phyloP scores from a whole-genome alignment of 768 basidiomycete genomes.

The Crassisporium funariophilum region DNA sequence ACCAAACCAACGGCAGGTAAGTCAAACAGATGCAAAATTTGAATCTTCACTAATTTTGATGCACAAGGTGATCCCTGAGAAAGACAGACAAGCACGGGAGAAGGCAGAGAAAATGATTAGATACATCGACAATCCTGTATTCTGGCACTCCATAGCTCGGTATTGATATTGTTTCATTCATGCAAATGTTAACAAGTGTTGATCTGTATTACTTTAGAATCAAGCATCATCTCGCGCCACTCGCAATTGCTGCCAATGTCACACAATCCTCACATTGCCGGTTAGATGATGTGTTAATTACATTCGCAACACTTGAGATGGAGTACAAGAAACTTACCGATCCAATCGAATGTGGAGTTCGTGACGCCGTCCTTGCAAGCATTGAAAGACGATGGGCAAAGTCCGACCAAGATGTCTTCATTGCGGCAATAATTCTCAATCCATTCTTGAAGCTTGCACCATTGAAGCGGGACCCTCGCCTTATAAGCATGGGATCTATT shows the following conservation, averaged over 20 bases:
- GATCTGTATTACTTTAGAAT: conserved; percentile 9
- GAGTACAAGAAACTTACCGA: conserved; percentile 19
- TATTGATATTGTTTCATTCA: conserved; percentile 4
- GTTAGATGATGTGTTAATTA: conserved; percentile 35
- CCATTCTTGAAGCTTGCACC: conserved; percentile 18
- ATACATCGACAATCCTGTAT: conserved; percentile 15
- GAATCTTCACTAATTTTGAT: too few relatives aligned
- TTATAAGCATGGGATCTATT: conserved; percentile 5
- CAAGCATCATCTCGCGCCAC: conserved; percentile 31
- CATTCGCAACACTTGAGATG: conserved; percentile 30
- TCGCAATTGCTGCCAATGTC: conserved; percentile 39
- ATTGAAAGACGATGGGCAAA: conserved; percentile 36
- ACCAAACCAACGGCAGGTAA: conserved; percentile 9
- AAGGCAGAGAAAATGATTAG: conserved; percentile 24
- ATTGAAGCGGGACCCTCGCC: neutral
- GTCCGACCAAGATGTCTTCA: conserved; percentile 36
- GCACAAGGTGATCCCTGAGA: neutral
- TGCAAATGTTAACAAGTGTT: neutral
- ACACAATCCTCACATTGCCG: conserved; percentile 29
- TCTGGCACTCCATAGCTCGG: conserved; percentile 27
- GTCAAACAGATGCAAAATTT: too few relatives aligned
- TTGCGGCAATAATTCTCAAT: conserved; percentile 36
- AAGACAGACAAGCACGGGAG: conserved; percentile 6
- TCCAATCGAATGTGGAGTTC: conserved; percentile 9
- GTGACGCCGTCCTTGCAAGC: conserved; percentile 23